Conservation (phyloP, 345 rosid species). For the Angophora floribunda region DNA sequence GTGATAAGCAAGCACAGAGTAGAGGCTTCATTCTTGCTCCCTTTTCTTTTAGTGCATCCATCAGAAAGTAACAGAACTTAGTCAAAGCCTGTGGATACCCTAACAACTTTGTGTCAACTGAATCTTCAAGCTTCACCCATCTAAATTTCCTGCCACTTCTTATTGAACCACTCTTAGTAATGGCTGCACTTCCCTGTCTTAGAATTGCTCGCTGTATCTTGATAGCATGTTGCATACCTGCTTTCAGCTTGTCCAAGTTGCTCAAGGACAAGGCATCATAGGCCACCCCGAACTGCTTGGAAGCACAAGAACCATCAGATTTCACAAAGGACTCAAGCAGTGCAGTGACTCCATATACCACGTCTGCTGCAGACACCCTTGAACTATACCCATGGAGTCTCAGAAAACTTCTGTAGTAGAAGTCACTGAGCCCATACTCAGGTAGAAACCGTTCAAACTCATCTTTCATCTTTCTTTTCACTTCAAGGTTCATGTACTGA, state of each 20-base stretch:
- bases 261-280: conserved; percentile 81
- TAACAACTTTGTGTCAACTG: conserved; percentile 57
- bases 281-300: conserved; percentile 87
- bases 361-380: conserved; percentile 93
- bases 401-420: conserved; percentile 80
- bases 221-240: conserved; percentile 94
- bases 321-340: conserved; percentile 86
- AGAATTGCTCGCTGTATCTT: conserved; percentile 83
- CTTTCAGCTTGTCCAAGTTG: conserved; percentile 64
- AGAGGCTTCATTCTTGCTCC: conserved; percentile 91
- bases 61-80: conserved; percentile 86
- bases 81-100: conserved; percentile 96
- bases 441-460: conserved; percentile 86
- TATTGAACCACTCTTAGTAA: conserved; percentile 69
- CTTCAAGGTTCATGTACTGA: conserved; percentile 86
- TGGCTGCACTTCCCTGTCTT: conserved; percentile 92
- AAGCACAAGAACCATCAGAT: conserved; percentile 72
- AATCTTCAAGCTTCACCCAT: conserved; percentile 92
- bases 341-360: conserved; percentile 90
- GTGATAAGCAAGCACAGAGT: conserved; percentile 75
- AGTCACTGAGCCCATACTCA: conserved; percentile 78
- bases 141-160: conserved; percentile 92
- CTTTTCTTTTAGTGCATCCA: conserved; percentile 95
- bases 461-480: conserved; percentile 79
- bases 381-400: conserved; percentile 91